A percentile compares a stretch with the other conserved stretches of the same genome.
These are phyloP conservation scores for Dryas octopetala DNA, from an alignment of 306 rosid genomes.

Conservation along the genomic window DNA sequence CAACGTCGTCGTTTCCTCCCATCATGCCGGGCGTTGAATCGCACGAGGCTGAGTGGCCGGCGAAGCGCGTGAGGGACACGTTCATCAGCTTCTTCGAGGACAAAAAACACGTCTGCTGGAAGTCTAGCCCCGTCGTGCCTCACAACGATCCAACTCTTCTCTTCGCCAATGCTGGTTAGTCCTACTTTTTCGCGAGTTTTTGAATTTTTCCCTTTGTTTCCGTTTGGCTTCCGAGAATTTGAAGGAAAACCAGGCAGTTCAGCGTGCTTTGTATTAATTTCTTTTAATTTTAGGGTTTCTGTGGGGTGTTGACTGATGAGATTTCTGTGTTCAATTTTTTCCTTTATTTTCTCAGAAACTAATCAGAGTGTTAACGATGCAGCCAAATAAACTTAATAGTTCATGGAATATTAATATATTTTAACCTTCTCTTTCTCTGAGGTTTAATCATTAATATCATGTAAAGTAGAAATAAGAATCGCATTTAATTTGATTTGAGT, in stretches of 20 bases:
- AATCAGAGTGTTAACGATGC: not conserved
- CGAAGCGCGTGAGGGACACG: slow-evolving; percentile 43
- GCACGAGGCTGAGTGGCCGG: slow-evolving; percentile 48
- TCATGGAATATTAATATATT: too few relatives aligned
- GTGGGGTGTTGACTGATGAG: too few relatives aligned
- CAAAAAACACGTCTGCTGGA: slow-evolving; percentile 53
- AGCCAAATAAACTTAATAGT: too few relatives aligned
- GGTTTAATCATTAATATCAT: too few relatives aligned
- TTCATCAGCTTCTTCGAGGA: slow-evolving; percentile 51
- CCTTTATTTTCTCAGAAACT: not conserved
- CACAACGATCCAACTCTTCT: slow-evolving; percentile 87
- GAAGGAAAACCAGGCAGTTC: not conserved
- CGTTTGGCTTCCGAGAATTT: too few relatives aligned
- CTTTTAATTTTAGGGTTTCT: not conserved
- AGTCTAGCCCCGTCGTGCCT: slow-evolving; percentile 92
- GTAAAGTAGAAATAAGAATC: not conserved
- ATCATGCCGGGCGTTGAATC: slow-evolving; percentile 30
- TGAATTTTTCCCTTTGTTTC: not conserved
- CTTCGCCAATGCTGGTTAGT: slow-evolving; percentile 82
- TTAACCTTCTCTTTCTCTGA: too few relatives aligned
- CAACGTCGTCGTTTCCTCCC: slow-evolving; percentile 8
- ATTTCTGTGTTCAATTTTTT: not conserved
- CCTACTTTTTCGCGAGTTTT: not conserved
- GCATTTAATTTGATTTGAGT: not conserved
- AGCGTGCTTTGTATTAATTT: not conserved